Base-by-base conservation (phyloP, 2,329 filamentous ascomycete species). In the Emericellopsis atlantica region DNA sequence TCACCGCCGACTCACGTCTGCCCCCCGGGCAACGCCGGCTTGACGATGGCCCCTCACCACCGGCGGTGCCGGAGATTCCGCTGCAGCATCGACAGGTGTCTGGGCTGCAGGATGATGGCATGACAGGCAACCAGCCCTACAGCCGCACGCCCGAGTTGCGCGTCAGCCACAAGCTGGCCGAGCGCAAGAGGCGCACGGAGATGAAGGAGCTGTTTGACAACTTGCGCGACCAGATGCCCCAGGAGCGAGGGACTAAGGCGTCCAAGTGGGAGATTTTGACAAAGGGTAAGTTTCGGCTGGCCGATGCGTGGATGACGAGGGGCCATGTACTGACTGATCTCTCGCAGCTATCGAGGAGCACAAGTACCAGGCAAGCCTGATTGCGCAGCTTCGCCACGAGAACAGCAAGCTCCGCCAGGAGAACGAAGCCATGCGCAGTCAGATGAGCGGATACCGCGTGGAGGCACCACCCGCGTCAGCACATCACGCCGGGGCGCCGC, bases 241-340 rank as follows among this genome's bases (percentile, higher is more conserved):
- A 87, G 49, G 84, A 86, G 51, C 76, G 85, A 14, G 85, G 85
- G 2, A 82, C 81, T 21, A 93, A 92, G 57, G 85, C 85, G 0
- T 89, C 84, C 49, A 93, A 93, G 51, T 93, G 85, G 85, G 85
- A 93, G 51, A 88, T 90, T 38, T 57, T 93, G 14, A 88, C 83
- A 3, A 90, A 90, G 68, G 83, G 85, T 89, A 64, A 46, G 71
- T 56, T 6, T 18, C 6, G 6, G 22, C n/a, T 23, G 34, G 21
- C 8, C 12, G 21, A 3, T 6, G 9, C 15, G 9, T 26, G 34
- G 36, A 15, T 15, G 32, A 40, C 18, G 21, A 26, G 32, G n/a
- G 9, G 12, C 6, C 18, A 21, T 14, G 21, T 14, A 37, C 32
- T 39, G 24, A 40, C 37, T 29, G 9, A 34, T 5, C 14, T 12